These are phyloP conservation scores for Apophysomyces ossiformis DNA, from an alignment of 371 early-diverging fungal genomes.

Conservation along the genomic window DNA sequence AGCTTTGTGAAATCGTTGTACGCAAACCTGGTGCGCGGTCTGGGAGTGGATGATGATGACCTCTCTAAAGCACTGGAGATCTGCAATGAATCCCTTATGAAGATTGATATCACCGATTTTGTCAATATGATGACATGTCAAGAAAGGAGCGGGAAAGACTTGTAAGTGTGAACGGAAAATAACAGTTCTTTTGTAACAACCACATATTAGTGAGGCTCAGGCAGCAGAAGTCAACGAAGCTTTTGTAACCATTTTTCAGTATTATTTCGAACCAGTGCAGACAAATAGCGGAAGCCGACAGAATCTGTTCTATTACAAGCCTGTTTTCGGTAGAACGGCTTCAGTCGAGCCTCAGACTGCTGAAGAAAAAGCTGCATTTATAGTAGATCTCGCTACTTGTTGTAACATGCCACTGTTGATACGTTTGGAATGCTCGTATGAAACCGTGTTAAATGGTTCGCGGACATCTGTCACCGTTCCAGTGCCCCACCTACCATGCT, in stretches of 20 bases:
- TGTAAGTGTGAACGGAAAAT: conserved; percentile 31
- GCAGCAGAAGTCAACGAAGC: conserved; percentile 45
- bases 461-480: conserved; percentile 50
- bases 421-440: conserved; percentile 65
- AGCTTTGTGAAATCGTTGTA: conserved; percentile 71
- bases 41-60: conserved; percentile 57
- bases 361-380: conserved; percentile 41
- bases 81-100: conserved; percentile 65
- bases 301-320: conserved; percentile 72
- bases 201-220: conserved; percentile 14
- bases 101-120: conserved; percentile 76
- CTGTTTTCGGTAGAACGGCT: conserved; percentile 42
- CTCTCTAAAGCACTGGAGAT: conserved; percentile 59
- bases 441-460: conserved; percentile 33
- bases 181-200: conserved; percentile 11
- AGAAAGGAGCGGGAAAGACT: conserved; percentile 35
- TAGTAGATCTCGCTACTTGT: conserved; percentile 54
- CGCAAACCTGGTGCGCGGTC: conserved; percentile 64
- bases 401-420: conserved; percentile 62
- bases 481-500: conserved; percentile 59
- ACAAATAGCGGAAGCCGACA: conserved; percentile 37
- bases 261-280: conserved; percentile 65
- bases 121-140: conserved; percentile 65
- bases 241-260: conserved; percentile 60
- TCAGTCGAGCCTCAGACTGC: conserved; percentile 1